phyloP scores from a whole-genome alignment of 768 basidiomycete species.

The Tubosaeta sp. region DNA sequence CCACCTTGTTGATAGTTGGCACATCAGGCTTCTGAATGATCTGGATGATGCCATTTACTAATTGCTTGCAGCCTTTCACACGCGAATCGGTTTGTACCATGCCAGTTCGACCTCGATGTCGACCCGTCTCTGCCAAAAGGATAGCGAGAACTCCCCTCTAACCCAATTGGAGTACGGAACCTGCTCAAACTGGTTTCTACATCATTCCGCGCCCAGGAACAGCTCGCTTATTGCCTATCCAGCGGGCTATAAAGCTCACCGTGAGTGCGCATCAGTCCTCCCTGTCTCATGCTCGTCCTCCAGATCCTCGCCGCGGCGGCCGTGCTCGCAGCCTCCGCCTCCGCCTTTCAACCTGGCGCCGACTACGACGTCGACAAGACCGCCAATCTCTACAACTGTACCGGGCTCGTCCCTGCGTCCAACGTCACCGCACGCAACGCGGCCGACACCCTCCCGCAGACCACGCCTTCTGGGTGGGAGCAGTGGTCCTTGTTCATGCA shows the following conservation, averaged over 20 bases:
- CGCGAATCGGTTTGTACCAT: too few relatives aligned
- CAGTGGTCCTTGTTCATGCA: slow-evolving; percentile 13
- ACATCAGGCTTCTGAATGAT: too few relatives aligned
- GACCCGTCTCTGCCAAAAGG: too few relatives aligned
- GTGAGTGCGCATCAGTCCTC: neutral
- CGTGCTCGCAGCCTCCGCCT: neutral
- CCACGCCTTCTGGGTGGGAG: slow-evolving; percentile 10
- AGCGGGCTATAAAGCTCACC: neutral
- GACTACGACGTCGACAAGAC: slow-evolving; percentile 11
- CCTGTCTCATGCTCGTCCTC: neutral
- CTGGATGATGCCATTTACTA: too few relatives aligned
- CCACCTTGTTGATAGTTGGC: too few relatives aligned
- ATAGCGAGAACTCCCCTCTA: too few relatives aligned
- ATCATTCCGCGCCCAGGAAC: neutral
- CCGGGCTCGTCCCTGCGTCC: slow-evolving; percentile 6
- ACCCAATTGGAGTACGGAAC: neutral
- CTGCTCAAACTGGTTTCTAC: neutral
- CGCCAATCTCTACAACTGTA: slow-evolving; percentile 16
- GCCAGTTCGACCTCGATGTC: neutral
- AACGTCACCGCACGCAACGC: slow-evolving; percentile 12
- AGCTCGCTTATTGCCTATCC: neutral
- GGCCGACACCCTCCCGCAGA: slow-evolving; percentile 16
- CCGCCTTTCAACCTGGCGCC: slow-evolving; percentile 8
- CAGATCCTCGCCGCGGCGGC: neutral
- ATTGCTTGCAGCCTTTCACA: too few relatives aligned